Evolutionary conservation across 495 filamentous ascomycete species (phyloP), one percentile per base, ranked within the genome.

Genomic region (Tricharina praecox): DNA sequence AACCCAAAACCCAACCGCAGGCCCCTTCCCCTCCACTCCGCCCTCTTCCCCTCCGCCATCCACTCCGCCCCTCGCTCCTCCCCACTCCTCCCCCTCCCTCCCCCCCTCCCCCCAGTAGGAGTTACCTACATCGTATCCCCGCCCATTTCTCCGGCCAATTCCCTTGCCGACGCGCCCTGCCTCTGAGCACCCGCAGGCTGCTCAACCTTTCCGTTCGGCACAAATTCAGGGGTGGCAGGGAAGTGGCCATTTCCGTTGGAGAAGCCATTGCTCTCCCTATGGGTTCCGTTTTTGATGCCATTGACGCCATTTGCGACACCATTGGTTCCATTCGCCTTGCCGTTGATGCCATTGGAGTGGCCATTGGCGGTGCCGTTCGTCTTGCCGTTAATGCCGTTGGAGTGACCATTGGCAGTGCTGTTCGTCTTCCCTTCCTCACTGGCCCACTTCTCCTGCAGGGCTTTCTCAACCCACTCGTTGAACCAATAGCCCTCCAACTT

Each of bases 401-500:
- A n/a, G n/a, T 19, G 3, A 30, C 19, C 41, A 23, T 24, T 26
- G 11, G 41, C 24, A 25, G 16, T 23, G 19, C 19, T 23, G 23
- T 44, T 44, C 41, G 5, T 32, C 21, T n/a, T 24, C 24, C 26
- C 24, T 19, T 39, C 20, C 34, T 37, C 32, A 15, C 13, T 15
- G 9, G 15, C 33, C 32, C 10, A 37, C 33, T 52, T 56, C 52
- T 69, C 66, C 45, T 64, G 61, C 7, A 75, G 60, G 30, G 76
- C 55, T 43, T 68, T 56, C 48, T 63, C 64, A 50, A 79, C 74
- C 59, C 75, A 71, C 1, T 52, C 62, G 58, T 76, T 78, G 3
- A 79, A 55, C 65, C 65, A 76, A 26, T 68, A 52, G 16, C 68
- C 66, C 15, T 63, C 54, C 43, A 78, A 60, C 47, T 70, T 61